phyloP scores from a whole-genome alignment of 306 rosid species.

The Vigna trinervia region DNA sequence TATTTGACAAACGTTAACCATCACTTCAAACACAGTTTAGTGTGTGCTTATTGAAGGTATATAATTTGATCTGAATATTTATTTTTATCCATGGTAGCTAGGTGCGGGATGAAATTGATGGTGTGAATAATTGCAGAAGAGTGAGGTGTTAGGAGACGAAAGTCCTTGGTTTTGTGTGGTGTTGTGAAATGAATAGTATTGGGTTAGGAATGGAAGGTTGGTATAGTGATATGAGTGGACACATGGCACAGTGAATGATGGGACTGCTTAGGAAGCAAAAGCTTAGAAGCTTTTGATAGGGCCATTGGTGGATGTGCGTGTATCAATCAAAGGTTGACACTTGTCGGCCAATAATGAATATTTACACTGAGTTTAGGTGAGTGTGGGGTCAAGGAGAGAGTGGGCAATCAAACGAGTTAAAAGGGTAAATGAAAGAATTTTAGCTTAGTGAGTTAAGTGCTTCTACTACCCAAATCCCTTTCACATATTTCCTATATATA shows the following conservation, averaged over 20 bases:
- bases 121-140: slow-evolving; percentile 73
- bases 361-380: slow-evolving; percentile 48
- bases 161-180: too few species aligned
- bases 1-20: background rate
- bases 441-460: slow-evolving; percentile 40
- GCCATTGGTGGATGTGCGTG: slow-evolving; percentile 44
- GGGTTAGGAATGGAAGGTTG: slow-evolving; percentile 57
- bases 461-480: slow-evolving; percentile 46
- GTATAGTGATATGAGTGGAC: slow-evolving; percentile 50
- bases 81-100: slow-evolving; percentile 20
- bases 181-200: slow-evolving; percentile 56
- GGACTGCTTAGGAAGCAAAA: slow-evolving; percentile 55
- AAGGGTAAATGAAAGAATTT: background rate
- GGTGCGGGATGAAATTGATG: slow-evolving; percentile 65
- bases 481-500: too few species aligned
- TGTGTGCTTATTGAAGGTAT: too few species aligned
- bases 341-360: slow-evolving; percentile 54
- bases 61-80: background rate
- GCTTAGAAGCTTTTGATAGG: slow-evolving; percentile 38
- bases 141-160: background rate
- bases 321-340: slow-evolving; percentile 48
- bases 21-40: background rate
- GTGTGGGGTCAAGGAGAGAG: slow-evolving; percentile 44
- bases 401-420: slow-evolving; percentile 27
- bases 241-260: slow-evolving; percentile 63